phyloP scores from a whole-genome alignment of 2,329 filamentous ascomycete species.

The Cordyceps fumosorosea region DNA sequence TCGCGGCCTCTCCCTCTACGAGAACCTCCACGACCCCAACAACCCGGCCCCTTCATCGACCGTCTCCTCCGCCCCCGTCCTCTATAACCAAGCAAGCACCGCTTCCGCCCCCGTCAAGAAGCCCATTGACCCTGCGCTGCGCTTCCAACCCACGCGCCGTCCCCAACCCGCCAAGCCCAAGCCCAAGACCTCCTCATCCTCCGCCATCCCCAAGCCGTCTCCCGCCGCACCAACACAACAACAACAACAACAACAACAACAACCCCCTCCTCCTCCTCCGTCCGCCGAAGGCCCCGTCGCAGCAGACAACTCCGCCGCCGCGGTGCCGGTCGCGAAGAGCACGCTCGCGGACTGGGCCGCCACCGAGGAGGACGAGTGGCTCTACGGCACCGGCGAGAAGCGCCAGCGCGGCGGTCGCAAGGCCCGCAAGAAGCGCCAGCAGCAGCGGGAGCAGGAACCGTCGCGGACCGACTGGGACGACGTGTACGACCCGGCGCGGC shows the following conservation, averaged over 20 bases:
- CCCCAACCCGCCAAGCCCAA: slow-evolving; percentile 48
- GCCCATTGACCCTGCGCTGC: slow-evolving; percentile 54
- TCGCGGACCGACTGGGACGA: slow-evolving; percentile 81
- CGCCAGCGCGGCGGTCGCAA: slow-evolving; percentile 71
- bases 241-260: too few species aligned
- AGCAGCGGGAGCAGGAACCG: slow-evolving; percentile 39
- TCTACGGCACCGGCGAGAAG: slow-evolving; percentile 57
- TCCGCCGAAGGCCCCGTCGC: slow-evolving; percentile 20
- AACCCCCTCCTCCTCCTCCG: too few species aligned
- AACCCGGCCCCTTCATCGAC: slow-evolving; percentile 44
- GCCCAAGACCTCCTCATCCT: slow-evolving; percentile 45
- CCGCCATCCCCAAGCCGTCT: slow-evolving; percentile 25
- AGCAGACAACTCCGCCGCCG: slow-evolving; percentile 31
- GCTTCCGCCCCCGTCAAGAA: slow-evolving; percentile 51
- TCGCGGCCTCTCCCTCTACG: slow-evolving; percentile 68
- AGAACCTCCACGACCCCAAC: slow-evolving; percentile 66
- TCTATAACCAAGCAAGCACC: slow-evolving; percentile 45
- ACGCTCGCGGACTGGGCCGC: slow-evolving; percentile 76
- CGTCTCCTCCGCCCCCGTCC: slow-evolving; percentile 70
- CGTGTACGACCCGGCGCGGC: slow-evolving; percentile 76
- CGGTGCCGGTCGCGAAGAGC: slow-evolving; percentile 46
- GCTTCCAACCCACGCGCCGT: slow-evolving; percentile 81
- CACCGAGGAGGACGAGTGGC: slow-evolving; percentile 71
- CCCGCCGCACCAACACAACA: slow-evolving; percentile 20
- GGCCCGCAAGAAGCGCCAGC: slow-evolving; percentile 62